phyloP scores from a whole-genome alignment of 768 basidiomycete genomes.

The Amylocystis lapponica region DNA sequence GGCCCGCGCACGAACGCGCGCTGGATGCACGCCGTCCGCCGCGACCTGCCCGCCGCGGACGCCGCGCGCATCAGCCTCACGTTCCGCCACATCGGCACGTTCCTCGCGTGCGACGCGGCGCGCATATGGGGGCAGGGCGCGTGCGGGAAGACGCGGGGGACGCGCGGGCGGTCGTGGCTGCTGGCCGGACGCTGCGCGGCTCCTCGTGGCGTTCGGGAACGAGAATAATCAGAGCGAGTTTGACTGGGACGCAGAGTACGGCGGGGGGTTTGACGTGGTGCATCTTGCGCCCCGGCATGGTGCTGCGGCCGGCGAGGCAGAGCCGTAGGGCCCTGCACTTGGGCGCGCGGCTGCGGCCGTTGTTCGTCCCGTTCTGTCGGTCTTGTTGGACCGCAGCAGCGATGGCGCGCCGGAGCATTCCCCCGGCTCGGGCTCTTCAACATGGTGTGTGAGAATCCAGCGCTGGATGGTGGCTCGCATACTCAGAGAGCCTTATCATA shows the following conservation, averaged over 20 bases:
- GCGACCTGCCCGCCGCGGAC: conserved; percentile 64
- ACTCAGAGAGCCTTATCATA: too few relatives aligned
- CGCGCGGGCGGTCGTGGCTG: conserved; percentile 52
- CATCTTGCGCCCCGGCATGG: too few relatives aligned
- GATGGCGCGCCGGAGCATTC: too few relatives aligned
- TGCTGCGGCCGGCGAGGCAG: too few relatives aligned
- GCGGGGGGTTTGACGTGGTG: conserved; percentile 63
- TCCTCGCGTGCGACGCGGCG: conserved; percentile 44
- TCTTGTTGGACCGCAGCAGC: too few relatives aligned
- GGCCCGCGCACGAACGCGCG: conserved; percentile 65
- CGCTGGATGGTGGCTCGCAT: too few relatives aligned
- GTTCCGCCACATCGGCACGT: conserved; percentile 75
- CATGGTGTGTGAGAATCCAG: too few relatives aligned
- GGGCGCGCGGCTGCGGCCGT: too few relatives aligned
- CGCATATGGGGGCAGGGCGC: conserved; percentile 74
- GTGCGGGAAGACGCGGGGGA: conserved; percentile 49
- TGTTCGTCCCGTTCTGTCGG: too few relatives aligned
- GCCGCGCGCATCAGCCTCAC: conserved; percentile 76
- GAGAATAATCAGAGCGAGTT: conserved; percentile 70
- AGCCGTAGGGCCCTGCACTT: too few relatives aligned
- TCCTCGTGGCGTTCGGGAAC: conserved; percentile 63
- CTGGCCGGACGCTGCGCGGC: conserved; percentile 37
- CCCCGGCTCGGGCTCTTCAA: too few relatives aligned
- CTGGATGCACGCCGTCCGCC: conserved; percentile 75
- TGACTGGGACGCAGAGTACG: conserved; percentile 64